A percentile compares a stretch with the other conserved stretches of the same genome.
Conservation (phyloP, 2,329 filamentous ascomycete genomes). For the Epichloe uncinata region DNA sequence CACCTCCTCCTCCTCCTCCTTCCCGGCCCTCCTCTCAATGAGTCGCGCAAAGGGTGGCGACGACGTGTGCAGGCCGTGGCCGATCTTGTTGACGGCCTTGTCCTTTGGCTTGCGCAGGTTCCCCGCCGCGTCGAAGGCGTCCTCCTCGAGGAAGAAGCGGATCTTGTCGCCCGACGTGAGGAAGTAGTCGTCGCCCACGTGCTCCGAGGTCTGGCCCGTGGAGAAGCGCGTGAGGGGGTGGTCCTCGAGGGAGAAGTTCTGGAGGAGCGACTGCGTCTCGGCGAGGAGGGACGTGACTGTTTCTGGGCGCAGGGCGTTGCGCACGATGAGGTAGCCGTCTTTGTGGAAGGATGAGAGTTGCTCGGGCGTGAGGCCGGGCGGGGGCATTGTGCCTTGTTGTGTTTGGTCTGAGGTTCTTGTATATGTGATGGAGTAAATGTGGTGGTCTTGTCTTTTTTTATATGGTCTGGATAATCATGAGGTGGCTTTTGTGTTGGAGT, state of each 20-base stretch:
- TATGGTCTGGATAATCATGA: no score
- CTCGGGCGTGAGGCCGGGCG: constrained; percentile 49
- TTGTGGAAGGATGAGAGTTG: constrained; percentile 61
- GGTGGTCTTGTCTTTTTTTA: no score
- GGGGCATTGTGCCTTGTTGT: not conserved
- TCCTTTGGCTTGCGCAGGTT: constrained; percentile 65
- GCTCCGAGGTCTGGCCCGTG: constrained; percentile 60
- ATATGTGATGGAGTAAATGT: no score
- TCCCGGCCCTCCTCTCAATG: constrained; percentile 27
- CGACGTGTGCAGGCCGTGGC: constrained; percentile 60
- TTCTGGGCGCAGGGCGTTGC: constrained; percentile 52
- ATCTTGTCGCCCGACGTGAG: constrained; percentile 80
- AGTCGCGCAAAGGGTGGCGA: constrained; percentile 52
- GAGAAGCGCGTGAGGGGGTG: constrained; percentile 93
- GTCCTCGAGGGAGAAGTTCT: constrained; percentile 60
- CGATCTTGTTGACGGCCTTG: constrained; percentile 79
- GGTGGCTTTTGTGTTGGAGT: no score
- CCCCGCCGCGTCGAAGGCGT: constrained; percentile 59
- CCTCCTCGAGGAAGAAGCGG: constrained; percentile 95
- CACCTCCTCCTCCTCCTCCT: constrained; percentile 23
- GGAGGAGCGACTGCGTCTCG: constrained; percentile 64
- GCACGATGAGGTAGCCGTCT: constrained; percentile 86
- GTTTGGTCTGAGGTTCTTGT: no score
- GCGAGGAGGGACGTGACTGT: constrained; percentile 56
- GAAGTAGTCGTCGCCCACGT: constrained; percentile 94